Percentiles rank a stretch among this genome's conserved stretches.
Conservation (phyloP, 1,284 basidiomycete genomes). For the Ceratobasidium sp. region DNA sequence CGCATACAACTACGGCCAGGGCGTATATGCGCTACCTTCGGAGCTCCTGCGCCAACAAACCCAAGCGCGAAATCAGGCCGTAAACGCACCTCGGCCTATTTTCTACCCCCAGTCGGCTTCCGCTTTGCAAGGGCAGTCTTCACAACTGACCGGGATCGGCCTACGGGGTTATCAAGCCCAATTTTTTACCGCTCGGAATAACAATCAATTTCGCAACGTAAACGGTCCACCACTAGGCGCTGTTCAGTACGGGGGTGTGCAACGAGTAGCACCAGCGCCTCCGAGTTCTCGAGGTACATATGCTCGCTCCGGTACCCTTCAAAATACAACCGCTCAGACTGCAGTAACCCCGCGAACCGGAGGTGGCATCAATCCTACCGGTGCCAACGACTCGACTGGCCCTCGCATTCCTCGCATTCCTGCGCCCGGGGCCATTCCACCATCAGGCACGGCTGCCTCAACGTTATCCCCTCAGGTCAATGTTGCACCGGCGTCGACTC, state of each 20-base stretch:
- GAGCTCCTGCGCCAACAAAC: slow-evolving; percentile 27
- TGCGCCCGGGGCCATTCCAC: not conserved
- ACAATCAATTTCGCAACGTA: not conserved
- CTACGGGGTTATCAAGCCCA: not conserved
- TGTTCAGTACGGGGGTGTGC: too few species aligned
- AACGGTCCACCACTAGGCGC: too few species aligned
- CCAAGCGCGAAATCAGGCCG: not conserved
- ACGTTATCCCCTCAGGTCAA: not conserved
- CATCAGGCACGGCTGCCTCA: not conserved
- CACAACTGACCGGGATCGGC: not conserved
- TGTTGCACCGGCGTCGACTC: slow-evolving; percentile 4
- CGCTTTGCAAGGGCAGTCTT: not conserved
- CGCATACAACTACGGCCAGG: slow-evolving; percentile 29
- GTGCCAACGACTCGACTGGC: not conserved
- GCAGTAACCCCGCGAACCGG: too few species aligned
- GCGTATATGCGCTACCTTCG: slow-evolving; percentile 26
- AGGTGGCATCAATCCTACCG: not conserved
- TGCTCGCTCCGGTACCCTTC: too few species aligned
- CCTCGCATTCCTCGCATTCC: not conserved
- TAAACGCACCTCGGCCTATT: not conserved
- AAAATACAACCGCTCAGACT: too few species aligned
- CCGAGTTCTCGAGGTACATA: too few species aligned
- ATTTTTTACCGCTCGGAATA: not conserved
- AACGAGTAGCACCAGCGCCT: too few species aligned
- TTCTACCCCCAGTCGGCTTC: not conserved